Evolutionary conservation across 257 asterid genomes (phyloP).

Genomic region (Catharanthus roseus): DNA sequence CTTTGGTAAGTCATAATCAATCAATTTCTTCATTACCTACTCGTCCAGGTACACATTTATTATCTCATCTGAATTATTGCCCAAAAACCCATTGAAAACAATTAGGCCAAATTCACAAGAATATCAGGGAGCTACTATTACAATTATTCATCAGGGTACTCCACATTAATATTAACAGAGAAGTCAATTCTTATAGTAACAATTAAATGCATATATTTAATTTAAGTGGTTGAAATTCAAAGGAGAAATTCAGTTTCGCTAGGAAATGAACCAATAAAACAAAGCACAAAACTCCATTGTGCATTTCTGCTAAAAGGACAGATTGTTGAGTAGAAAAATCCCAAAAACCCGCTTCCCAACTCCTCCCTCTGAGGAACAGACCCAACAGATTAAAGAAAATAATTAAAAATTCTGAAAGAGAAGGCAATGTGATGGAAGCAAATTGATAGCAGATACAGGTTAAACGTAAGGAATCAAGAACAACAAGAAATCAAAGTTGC

Average conservation of each 20-base stretch:
- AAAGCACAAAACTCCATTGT: background rate
- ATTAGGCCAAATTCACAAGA: background rate
- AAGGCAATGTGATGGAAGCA: background rate
- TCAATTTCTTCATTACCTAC: background rate
- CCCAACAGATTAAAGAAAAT: background rate
- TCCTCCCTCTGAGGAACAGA: background rate
- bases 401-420: background rate
- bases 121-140: background rate
- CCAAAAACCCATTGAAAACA: background rate
- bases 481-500: too few relatives aligned
- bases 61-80: background rate
- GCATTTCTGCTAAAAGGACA: background rate
- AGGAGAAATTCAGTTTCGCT: background rate
- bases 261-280: constrained; percentile 11
- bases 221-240: background rate
- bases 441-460: background rate
- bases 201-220: too few relatives aligned
- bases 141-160: background rate
- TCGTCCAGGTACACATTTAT: too few relatives aligned
- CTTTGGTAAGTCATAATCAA: background rate
- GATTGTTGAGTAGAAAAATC: background rate
- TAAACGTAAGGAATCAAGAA: too few relatives aligned
- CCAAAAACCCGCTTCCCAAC: background rate
- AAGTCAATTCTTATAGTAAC: background rate
- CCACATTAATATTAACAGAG: background rate